These are phyloP conservation scores for Candida montana DNA, from an alignment of 805 yeast genomes.

Conservation along the genomic window DNA sequence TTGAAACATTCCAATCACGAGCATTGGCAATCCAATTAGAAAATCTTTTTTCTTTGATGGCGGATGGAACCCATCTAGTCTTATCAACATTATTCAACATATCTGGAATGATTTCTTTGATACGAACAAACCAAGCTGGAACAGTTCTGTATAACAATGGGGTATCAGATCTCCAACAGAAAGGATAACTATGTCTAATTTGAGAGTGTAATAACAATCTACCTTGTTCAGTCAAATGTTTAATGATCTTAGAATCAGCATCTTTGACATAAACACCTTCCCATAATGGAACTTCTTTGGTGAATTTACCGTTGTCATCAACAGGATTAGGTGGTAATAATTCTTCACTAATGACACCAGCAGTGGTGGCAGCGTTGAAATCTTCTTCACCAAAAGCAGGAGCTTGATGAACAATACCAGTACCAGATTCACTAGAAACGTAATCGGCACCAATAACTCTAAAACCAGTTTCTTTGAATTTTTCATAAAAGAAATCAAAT, in stretches of 20 bases:
- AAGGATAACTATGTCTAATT: constrained; percentile 94
- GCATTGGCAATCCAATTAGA: constrained; percentile 98
- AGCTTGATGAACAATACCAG: constrained; percentile 97
- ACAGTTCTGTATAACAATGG: constrained; percentile 94
- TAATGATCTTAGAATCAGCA: constrained; percentile 89
- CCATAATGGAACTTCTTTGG: constrained; percentile 66
- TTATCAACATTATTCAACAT: constrained; percentile 80
- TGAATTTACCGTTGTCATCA: constrained; percentile 87
- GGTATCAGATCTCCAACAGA: constrained; percentile 99
- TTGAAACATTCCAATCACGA: constrained; percentile 97
- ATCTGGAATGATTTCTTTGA: constrained; percentile 79
- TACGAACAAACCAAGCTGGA: constrained; percentile 97
- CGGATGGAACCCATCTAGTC: constrained; percentile 92
- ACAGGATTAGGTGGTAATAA: constrained; percentile 86
- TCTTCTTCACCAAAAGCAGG: constrained; percentile 99
- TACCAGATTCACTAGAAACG: constrained; percentile 93
- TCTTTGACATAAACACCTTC: constrained; percentile 88
- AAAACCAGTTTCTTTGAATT: constrained; percentile 74
- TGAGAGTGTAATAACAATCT: constrained; percentile 72
- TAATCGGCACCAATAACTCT: constrained; percentile 76
- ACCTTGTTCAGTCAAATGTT: constrained; percentile 72
- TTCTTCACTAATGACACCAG: constrained; percentile 69
- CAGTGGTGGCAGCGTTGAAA: constrained; percentile 72
- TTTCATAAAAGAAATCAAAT: constrained; percentile 73
- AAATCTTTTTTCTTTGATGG: constrained; percentile 90